Evolutionary conservation across 2,329 filamentous ascomycete genomes (phyloP), one percentile per base, ranked within the genome.

Genomic region (Monilinia laxa): DNA sequence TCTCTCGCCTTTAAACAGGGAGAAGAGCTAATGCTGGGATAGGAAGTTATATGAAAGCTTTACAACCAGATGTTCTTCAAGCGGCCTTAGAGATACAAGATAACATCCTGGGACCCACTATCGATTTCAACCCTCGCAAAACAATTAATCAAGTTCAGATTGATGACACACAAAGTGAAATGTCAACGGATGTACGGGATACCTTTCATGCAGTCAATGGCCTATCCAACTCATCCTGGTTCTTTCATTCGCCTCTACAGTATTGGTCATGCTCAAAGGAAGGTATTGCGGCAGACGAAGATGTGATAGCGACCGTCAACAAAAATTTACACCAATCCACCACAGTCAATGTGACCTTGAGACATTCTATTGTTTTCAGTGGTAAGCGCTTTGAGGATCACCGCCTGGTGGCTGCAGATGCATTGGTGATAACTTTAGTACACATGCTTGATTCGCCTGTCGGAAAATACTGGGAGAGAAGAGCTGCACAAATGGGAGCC

Each of bases 211-310:
- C 85, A 62, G 79, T 82, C 71, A 87, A 88, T 72, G 86, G 85
- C 18, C 76, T 87, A 45, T 85, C 82, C 4, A 84, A 86, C 70
- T 79, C 87, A 71, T 86, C 86, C 4, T 92, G 90, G 90, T 90
- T 91, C 71, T 91, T 91, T 74, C 90, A 93, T 73, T 93, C 91
- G n/a, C 90, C 91, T 1, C 78, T 94, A 64, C 87, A 92, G 77
- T 93, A 93, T 77, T 94, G 91, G 91, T 84, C 87, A 68, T 90
- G 88, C 75, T 90, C 82, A n/a, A 74, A 80, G 7, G 81, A 84
- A 1, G 78, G 77, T 9, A 84, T 94, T 60, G 75, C 83, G 35
- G 75, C 78, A 20, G 91, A 94, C 72, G 64, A 76, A 0, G 82
- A 93, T 74, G 82, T 93, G 16, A 76, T 93, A 3, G 76, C 78